Evolutionary conservation across 257 asterid species (phyloP).

Genomic region (Nicotiana noctiflora): DNA sequence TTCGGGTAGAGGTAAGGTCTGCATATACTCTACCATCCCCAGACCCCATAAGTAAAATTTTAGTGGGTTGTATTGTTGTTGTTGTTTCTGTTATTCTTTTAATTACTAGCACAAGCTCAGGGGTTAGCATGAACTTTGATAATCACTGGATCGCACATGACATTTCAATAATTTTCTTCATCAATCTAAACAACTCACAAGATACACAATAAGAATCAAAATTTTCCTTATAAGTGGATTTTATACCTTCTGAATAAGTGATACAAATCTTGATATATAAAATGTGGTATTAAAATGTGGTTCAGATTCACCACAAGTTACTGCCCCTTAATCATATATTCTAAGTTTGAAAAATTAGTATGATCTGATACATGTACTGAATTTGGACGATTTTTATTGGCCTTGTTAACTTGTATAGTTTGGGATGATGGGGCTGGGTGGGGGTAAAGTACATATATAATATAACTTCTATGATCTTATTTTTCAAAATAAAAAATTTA

Average conservation of each 20-base stretch:
- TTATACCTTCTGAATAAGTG: background rate
- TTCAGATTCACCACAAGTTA: background rate
- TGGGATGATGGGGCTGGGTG: background rate
- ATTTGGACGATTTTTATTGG: background rate
- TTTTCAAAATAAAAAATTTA: no score
- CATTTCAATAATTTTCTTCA: background rate
- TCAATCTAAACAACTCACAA: background rate
- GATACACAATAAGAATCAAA: background rate
- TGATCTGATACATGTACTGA: background rate
- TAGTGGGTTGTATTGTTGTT: no score
- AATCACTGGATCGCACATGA: no score
- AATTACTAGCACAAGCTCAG: no score
- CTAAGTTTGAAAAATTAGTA: no score
- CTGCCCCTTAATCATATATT: background rate
- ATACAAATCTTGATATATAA: background rate
- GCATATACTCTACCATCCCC: no score
- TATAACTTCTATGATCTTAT: no score
- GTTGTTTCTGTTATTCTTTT: no score
- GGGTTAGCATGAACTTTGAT: no score
- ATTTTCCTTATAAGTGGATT: background rate
- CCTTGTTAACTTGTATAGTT: background rate
- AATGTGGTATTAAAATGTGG: background rate
- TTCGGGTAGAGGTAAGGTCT: fast-evolving
- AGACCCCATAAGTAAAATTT: no score
- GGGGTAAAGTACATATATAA: background rate